Base-by-base conservation (phyloP, 305 asterid species). In the Ilex paraguariensis region DNA sequence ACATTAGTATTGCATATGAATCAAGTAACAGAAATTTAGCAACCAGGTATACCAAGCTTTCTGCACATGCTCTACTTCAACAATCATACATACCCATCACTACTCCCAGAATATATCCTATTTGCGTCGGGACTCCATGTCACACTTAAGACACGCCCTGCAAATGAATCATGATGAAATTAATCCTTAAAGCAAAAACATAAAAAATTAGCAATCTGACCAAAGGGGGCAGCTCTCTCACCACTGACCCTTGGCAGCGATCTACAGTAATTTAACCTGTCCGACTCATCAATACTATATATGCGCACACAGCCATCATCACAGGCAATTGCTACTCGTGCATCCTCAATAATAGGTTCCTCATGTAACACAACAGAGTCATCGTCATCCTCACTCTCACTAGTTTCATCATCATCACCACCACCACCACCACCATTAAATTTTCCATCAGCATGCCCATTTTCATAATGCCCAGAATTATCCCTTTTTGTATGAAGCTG, bases 271-370 rank as follows among this genome's bases (percentile, higher is more conserved):
- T 71, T 76, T 16, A 88, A 86, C 58, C 73, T 72, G 44, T 80
- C 94, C n/a, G 66, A 73, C 65, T 66, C 85, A 14, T 84, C 70
- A 48, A 84, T 70, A 28, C 56, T 63, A 70, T 85, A 94, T 54
- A 94, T 82, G 61, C 98, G 80, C 65, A 91, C 96, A 75, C 98
- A 87, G n/a, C 99, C 99, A 80, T 94, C 99, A 77, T 88, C 97
- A 60, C 99, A 94, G 40, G 99, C 98, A 69, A 85, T 31, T 54
- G 98, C 99, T 13, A 91, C 70, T 54, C 80, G 82, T 31, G 87
- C 68, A 72, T 45, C 31, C 9, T 73, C 61, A 14, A 60, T 56
- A 59, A 69, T 81, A 59, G 60, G 64, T 13, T 77, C 83, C 57
- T 72, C 91, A 14, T 70, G 78, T 65, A 78, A 70, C 66, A 71